Conservation (phyloP, 441 rosid species). For the Euphorbia schlechtendalii region DNA sequence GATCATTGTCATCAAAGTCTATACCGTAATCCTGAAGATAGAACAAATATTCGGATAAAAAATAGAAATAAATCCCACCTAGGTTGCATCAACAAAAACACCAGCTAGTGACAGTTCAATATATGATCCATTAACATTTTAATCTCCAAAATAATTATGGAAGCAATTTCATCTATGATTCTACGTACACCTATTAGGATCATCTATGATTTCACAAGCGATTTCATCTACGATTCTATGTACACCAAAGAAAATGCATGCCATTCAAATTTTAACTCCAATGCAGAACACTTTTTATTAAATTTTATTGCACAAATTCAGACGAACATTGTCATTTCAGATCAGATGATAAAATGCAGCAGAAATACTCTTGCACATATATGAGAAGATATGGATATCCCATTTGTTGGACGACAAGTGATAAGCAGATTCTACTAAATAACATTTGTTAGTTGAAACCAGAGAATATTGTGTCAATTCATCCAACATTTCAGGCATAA, state of each 20-base stretch:
- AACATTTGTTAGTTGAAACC: too few relatives aligned
- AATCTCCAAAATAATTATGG: not conserved
- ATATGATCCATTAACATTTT: not conserved
- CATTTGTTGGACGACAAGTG: too few relatives aligned
- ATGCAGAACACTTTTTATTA: too few relatives aligned
- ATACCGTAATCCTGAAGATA: constrained; percentile 82
- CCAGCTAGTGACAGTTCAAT: not conserved
- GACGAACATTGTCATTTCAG: not conserved
- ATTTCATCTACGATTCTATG: too few relatives aligned
- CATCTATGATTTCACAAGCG: too few relatives aligned
- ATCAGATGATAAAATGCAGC: not conserved
- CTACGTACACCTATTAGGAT: too few relatives aligned
- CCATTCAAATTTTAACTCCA: not conserved
- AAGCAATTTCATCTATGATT: not conserved
- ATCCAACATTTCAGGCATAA: too few relatives aligned
- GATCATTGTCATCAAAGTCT: constrained; percentile 67
- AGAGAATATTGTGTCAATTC: too few relatives aligned
- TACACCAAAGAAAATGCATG: too few relatives aligned
- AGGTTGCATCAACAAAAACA: not conserved
- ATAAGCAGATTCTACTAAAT: too few relatives aligned
- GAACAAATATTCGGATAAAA: constrained; percentile 8
- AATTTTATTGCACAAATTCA: not conserved
- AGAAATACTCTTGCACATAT: not conserved
- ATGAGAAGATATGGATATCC: too few relatives aligned
- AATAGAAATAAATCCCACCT: not conserved